Evolutionary conservation across 495 filamentous ascomycete genomes (phyloP).

Genomic region (Collariella sp.): DNA sequence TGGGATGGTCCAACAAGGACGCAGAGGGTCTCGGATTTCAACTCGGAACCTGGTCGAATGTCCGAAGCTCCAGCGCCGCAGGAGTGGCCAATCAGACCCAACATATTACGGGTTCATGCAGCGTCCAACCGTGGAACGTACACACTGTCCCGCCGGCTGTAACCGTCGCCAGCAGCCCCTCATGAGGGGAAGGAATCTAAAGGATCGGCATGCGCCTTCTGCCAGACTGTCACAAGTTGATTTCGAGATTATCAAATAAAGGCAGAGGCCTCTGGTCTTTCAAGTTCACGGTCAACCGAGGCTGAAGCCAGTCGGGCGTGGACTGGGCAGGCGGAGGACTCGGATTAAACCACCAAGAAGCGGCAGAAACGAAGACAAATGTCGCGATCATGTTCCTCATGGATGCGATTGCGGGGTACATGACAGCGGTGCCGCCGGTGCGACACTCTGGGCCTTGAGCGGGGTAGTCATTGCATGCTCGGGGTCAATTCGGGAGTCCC

Average conservation of each 20-base stretch:
- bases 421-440: too few relatives aligned
- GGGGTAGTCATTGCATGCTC: background rate
- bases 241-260: too few relatives aligned
- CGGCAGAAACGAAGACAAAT: background rate
- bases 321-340: too few relatives aligned
- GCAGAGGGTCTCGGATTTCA: too few relatives aligned
- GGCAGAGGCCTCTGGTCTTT: too few relatives aligned
- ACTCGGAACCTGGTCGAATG: background rate
- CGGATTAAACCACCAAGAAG: too few relatives aligned
- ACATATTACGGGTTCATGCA: constrained; percentile 4
- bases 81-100: background rate
- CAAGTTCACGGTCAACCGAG: too few relatives aligned
- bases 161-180: background rate
- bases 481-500: background rate
- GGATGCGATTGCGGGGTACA: background rate
- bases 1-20: background rate
- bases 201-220: background rate
- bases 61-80: constrained; percentile 2
- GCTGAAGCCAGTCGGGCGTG: too few relatives aligned
- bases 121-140: constrained; percentile 1
- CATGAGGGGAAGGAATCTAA: too few relatives aligned
- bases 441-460: background rate
- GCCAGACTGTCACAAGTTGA: background rate
- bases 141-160: background rate
- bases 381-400: background rate